Conservation (phyloP, 2,329 filamentous ascomycete genomes). For the Aureobasidium sp. region DNA sequence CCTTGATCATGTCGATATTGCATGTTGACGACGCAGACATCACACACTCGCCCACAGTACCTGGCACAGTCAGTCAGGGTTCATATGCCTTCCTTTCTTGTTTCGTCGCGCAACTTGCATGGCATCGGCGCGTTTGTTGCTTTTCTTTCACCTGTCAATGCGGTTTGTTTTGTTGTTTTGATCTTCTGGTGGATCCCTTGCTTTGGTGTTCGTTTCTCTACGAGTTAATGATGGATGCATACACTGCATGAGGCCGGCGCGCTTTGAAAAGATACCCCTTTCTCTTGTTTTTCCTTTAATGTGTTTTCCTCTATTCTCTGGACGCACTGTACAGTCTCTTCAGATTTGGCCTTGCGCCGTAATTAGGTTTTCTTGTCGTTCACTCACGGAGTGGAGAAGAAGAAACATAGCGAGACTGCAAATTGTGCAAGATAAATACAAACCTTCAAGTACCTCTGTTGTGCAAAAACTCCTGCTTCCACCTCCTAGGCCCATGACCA, state of each 20-base stretch:
- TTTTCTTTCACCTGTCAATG: background rate
- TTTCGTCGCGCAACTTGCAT: background rate
- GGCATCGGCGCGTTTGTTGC: background rate
- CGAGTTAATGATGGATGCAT: conserved; percentile 8
- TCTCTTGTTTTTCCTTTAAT: background rate
- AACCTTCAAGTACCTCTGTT: background rate
- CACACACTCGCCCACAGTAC: background rate
- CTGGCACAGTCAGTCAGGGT: background rate
- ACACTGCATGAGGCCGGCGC: conserved; percentile 2
- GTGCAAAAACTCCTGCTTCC: no score
- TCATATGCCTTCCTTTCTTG: background rate
- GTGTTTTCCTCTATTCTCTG: background rate
- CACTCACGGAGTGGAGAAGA: background rate
- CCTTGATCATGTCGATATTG: background rate
- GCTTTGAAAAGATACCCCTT: conserved; percentile 2
- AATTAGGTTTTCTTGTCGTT: background rate
- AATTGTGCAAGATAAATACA: background rate
- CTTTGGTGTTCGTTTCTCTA: background rate
- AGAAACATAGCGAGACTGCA: background rate
- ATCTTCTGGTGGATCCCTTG: background rate
- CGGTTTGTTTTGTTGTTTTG: background rate
- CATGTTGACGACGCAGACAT: background rate
- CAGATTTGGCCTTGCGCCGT: background rate
- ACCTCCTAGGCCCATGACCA: background rate
- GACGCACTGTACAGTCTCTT: background rate